Percentiles rank a stretch among this genome's conserved stretches.
Conservation (phyloP, 169 alveolate species). For the Plasmodium ovale region DNA sequence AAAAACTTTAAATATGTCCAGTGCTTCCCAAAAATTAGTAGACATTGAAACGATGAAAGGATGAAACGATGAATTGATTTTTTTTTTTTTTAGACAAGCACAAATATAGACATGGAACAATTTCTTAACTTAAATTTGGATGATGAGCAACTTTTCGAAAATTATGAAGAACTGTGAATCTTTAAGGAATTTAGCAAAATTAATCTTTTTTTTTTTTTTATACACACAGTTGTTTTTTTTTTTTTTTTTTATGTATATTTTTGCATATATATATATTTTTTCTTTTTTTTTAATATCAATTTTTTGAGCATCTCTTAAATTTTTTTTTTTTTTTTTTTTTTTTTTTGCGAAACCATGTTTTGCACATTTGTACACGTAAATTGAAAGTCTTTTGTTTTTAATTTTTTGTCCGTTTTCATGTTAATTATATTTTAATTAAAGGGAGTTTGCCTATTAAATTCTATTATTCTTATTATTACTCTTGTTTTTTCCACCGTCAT, state of each 20-base stretch:
- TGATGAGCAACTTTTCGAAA: slow-evolving; percentile 74
- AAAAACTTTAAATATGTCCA: no score
- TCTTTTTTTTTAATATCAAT: no score
- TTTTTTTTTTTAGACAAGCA: slow-evolving; percentile 60
- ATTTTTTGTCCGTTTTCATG: neutral
- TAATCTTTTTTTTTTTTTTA: neutral
- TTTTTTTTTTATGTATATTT: slow-evolving; percentile 14
- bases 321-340: no score
- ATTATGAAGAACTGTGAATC: slow-evolving; percentile 68
- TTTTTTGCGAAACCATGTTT: neutral
- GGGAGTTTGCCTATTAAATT: neutral
- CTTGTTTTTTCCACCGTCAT: neutral
- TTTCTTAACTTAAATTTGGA: slow-evolving; percentile 52
- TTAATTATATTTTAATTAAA: neutral
- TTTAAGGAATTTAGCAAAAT: neutral
- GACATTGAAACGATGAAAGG: no score
- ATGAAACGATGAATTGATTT: no score
- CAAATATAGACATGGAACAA: slow-evolving; percentile 46
- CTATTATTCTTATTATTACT: neutral
- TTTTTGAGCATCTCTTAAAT: neutral
- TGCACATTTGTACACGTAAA: neutral
- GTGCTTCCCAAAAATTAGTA: no score
- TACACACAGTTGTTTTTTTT: neutral
- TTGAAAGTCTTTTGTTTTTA: neutral
- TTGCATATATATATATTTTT: neutral